phyloP scores from a whole-genome alignment of 495 filamentous ascomycete species.

The Neurospora sp. region DNA sequence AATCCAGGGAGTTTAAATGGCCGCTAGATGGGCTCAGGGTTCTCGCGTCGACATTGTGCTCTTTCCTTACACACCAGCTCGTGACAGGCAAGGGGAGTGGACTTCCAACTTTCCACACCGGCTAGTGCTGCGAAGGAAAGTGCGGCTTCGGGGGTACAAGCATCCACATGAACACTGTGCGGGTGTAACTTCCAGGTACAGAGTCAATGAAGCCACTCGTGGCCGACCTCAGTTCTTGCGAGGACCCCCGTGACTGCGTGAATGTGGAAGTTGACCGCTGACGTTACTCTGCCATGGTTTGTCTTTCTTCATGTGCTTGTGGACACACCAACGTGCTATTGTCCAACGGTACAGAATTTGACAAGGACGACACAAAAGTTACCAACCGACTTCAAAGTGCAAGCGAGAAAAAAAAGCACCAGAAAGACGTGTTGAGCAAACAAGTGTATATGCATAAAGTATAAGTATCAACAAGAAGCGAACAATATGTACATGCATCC shows the following conservation, averaged over 20 bases:
- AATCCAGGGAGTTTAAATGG: not conserved
- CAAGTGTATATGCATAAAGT: not conserved
- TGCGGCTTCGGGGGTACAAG: not conserved
- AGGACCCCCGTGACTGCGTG: not conserved
- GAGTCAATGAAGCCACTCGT: not conserved
- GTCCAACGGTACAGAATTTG: not conserved
- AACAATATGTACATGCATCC: conserved; percentile 1
- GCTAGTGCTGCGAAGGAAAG: not conserved
- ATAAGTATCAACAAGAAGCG: conserved; percentile 12
- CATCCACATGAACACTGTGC: not conserved
- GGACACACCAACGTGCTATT: not conserved
- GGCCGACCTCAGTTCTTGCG: not conserved
- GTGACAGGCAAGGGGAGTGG: not conserved
- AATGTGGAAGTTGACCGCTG: not conserved
- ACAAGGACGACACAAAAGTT: not conserved
- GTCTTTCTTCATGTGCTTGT: not conserved
- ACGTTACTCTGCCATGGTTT: not conserved
- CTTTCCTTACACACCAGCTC: not conserved
- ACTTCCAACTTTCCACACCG: not conserved
- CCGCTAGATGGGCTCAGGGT: not conserved
- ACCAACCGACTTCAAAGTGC: not conserved
- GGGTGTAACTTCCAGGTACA: not conserved
- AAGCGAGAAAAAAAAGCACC: not conserved
- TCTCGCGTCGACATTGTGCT: not conserved
- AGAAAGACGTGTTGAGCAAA: not conserved